A percentile compares a stretch with the other conserved stretches of the same genome.
phyloP scores from a whole-genome alignment of 2,329 filamentous ascomycete species.

The Colletotrichum abscissum region DNA sequence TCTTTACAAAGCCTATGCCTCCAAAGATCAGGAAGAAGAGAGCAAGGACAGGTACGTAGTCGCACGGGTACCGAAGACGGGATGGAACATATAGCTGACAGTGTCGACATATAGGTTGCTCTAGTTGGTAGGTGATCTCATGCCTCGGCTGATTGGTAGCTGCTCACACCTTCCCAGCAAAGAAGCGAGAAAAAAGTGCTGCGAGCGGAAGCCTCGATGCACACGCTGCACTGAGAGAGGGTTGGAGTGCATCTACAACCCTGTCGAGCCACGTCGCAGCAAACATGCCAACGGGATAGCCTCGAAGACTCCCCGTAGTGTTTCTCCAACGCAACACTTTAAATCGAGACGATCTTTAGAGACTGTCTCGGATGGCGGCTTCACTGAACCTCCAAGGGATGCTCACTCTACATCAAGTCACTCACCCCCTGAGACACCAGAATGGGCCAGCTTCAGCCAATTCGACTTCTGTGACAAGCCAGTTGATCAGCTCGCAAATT shows the following conservation, averaged over 20 bases:
- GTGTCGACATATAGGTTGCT: conserved; percentile 53
- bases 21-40: neutral
- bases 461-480: neutral
- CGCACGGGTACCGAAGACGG: neutral
- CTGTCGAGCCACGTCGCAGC: conserved; percentile 51
- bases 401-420: neutral
- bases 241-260: conserved; percentile 61
- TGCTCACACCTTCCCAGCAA: neutral
- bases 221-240: conserved; percentile 60
- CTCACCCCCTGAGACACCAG: neutral
- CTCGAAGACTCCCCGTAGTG: neutral
- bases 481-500: neutral
- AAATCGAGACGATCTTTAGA: conserved; percentile 54
- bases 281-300: conserved; percentile 31
- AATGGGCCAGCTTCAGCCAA: neutral
- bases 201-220: conserved; percentile 62
- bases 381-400: neutral
- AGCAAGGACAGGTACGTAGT: neutral
- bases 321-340: neutral
- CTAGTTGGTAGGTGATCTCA: conserved; percentile 57
- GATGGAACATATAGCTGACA: neutral
- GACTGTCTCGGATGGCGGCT: neutral
- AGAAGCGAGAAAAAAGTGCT: conserved; percentile 66
- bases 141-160: neutral
- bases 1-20: neutral